Base-by-base conservation (phyloP, 139 green algal genomes). In the Protoeuglena noctilucae region DNA sequence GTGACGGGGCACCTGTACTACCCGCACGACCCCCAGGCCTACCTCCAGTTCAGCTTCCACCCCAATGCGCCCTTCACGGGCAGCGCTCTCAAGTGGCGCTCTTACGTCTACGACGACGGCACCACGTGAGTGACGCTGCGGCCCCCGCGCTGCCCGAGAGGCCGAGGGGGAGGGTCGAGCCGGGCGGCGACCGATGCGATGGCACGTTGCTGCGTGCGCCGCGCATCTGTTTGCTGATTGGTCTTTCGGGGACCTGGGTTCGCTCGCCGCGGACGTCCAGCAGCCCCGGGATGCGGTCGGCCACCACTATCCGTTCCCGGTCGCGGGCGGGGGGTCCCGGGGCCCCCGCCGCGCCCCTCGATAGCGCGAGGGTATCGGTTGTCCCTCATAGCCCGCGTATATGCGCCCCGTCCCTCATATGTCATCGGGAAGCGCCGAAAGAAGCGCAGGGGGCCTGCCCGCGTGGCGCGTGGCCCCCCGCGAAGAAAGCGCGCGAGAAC, bases 121-220 rank as follows among this genome's bases (percentile, higher is more conserved):
- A 89, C 83, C 43, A 91, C 86, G 84, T 94, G 65, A 77, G 84
- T 66, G 0, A n/a, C n/a, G n/a, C n/a, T n/a, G n/a, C n/a, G n/a
- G n/a, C n/a, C n/a, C n/a, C n/a, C n/a, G n/a, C n/a, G n/a, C n/a
- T n/a, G n/a, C n/a, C n/a, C n/a, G n/a, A n/a, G n/a, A n/a, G 34
- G 7, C 34, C 12, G 34, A 7, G 34, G 34, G 9, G 34, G 9
- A 19, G 34, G 9, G 34, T 43, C 34, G 34, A 7, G 34, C 34
- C 9, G 9, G 9, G 34, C 34, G 34, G 9, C 9, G 34, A 43
- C 34, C 34, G 9, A 7, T 43, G 34, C 12, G 9, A 12, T 7
- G 34, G 34, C 34, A 12, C 34, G 34, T 43, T 7, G 34, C 7
- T 7, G 34, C 34, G 34, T 43, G 7, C 34, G 34, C 34, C 9